Percentiles rank a stretch among this genome's conserved stretches.
Conservation (phyloP, 2,329 filamentous ascomycete species). For the Macrophomina pseudophaseolina region DNA sequence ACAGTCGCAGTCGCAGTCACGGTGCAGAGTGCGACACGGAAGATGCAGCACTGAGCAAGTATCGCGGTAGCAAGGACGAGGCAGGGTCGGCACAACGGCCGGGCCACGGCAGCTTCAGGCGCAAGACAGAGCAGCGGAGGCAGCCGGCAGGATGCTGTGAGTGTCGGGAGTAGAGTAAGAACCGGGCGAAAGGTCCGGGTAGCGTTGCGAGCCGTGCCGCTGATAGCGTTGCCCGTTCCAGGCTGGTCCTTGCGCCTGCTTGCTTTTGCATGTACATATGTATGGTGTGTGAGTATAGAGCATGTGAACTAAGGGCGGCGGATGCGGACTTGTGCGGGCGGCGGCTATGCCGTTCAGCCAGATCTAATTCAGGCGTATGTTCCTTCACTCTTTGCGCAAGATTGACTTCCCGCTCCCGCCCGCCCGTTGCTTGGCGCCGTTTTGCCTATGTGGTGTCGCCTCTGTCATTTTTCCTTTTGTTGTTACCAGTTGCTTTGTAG, state of each 20-base stretch:
- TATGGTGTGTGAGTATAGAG: background rate
- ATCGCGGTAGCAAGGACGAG: background rate
- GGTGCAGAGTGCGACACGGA: background rate
- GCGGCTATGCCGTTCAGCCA: background rate
- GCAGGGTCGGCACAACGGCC: too few species aligned
- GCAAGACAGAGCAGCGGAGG: background rate
- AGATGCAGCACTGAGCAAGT: slow-evolving; percentile 11
- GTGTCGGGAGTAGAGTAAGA: slow-evolving; percentile 19
- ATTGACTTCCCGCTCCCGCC: slow-evolving; percentile 24
- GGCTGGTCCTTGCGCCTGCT: background rate
- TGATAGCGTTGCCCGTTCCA: slow-evolving; percentile 6
- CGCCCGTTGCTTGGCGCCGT: slow-evolving; percentile 6
- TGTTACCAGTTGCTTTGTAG: slow-evolving; percentile 1
- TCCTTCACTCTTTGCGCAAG: slow-evolving; percentile 1
- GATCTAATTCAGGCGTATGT: background rate
- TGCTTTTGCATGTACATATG: background rate
- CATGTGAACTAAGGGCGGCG: background rate
- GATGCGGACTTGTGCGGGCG: background rate
- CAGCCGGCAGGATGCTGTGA: background rate
- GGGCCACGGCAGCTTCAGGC: background rate
- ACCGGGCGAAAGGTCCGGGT: slow-evolving; percentile 21
- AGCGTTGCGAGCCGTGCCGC: slow-evolving; percentile 22
- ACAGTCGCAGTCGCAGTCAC: background rate
- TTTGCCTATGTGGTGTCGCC: background rate
- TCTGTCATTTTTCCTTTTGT: background rate